Base-by-base conservation (phyloP, 2,329 filamentous ascomycete genomes). In the Phialemoniopsis sp. region DNA sequence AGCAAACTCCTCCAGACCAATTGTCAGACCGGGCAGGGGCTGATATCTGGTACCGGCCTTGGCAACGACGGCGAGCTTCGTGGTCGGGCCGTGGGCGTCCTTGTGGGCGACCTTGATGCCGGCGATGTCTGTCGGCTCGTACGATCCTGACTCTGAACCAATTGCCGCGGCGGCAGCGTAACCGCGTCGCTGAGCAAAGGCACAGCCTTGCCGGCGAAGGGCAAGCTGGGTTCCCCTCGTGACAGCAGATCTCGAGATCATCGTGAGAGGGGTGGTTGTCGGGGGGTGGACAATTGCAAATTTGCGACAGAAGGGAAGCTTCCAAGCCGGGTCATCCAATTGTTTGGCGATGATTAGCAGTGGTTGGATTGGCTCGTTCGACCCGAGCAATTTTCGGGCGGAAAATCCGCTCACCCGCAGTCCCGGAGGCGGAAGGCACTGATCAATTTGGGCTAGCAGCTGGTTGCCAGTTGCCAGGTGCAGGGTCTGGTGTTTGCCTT, bases 21-120 rank as follows among this genome's bases (percentile, higher is more conserved):
- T 85, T 49, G 91, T 85, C 65, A 96, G 78, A 50, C 93, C 93
- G 47, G 93, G 93, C 52, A 87, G 76, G 48, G 87, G 80, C 74
- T 98, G 84, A 68, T 91, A 97, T 66, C 93, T 79, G 49, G 91
- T 94, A 58, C 93, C 93, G 48, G 89, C 93, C 76, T 95, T 95
- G 53, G 90, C 82, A 62, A 98, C 88, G 50, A 98, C 68, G 41
- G 90, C 89, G 51, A 98, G 78, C 59, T 89, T 94, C 46, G 90
- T 89, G 46, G 91, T 95, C 51, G 89, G 87, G 48, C 89, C 88
- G 48, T 87, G 79, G 58, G 88, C 76, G 67, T 97, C 90, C 73
- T 91, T 83, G 71, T 87, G 87, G 60, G 91, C 90, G 56, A 94
- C 79, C 78, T 95, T 96, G 69, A 97, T 74, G 59, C 91, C 91